These are phyloP conservation scores for Geotrichum klebahnii DNA, from an alignment of 1,139 yeast species.

Conservation along the genomic window DNA sequence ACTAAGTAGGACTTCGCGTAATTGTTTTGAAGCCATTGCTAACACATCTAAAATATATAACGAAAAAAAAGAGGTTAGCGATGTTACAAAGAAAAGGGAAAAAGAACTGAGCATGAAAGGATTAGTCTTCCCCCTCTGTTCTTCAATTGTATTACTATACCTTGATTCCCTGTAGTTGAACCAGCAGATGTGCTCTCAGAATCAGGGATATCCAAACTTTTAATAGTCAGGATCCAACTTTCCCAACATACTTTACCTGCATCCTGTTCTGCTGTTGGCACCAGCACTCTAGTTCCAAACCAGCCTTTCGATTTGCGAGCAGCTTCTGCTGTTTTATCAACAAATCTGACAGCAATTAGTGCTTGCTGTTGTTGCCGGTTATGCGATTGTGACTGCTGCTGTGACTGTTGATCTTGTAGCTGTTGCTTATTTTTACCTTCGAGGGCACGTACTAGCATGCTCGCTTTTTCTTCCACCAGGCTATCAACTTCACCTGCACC, in stretches of 20 bases:
- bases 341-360: neutral
- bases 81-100: no score
- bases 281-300: constrained; percentile 37
- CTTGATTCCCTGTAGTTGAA: no score
- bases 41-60: constrained; percentile 1
- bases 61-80: no score
- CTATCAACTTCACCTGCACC: constrained; percentile 33
- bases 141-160: no score
- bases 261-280: constrained; percentile 40
- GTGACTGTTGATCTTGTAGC: neutral
- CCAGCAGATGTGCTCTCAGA: constrained; percentile 8
- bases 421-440: constrained; percentile 2
- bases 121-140: no score
- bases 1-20: constrained; percentile 45
- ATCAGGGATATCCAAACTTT: constrained; percentile 31
- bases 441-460: constrained; percentile 25
- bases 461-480: constrained; percentile 33
- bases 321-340: constrained; percentile 2
- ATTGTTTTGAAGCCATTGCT: constrained; percentile 25
- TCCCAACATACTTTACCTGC: constrained; percentile 44
- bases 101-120: no score
- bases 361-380: no score
- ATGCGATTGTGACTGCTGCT: neutral
- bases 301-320: constrained; percentile 39
- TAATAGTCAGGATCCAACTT: constrained; percentile 45